Evolutionary conservation across 495 filamentous ascomycete genomes (phyloP), one percentile per base, ranked within the genome.

Genomic region (Viridothelium virens): DNA sequence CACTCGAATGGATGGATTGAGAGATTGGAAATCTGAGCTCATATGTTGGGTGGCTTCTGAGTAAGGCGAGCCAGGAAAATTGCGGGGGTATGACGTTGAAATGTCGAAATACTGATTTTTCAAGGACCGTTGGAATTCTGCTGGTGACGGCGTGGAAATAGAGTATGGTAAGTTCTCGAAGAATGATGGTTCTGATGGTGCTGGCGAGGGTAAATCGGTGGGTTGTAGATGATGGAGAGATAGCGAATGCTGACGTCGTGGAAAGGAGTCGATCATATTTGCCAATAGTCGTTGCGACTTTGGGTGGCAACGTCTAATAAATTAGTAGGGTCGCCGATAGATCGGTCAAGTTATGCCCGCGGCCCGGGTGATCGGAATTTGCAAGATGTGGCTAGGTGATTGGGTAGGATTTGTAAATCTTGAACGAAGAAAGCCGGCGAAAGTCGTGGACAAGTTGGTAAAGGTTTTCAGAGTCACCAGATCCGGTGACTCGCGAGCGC

Each of bases 1-100:
- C 25, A 65, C 46, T 48, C 63, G 39, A 48, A 65, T 65, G 41
- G 63, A 7, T 6, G 63, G 63, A 36, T 65, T 65, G 38, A 47
- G 41, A 36, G 14, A 7, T 3, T 47, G 38, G 5, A 41, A 44
- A 7, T 63, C 62, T 12, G 38, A 11, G 62, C 34, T 63, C 62
- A 33, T 63, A 31, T 63, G 53, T 36, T 59, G 53, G 12, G 62
- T 38, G 34, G 44, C 6, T 11, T 63, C 62, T 34, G 62, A 41
- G 12, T 47, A 47, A 9, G 38, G 14, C 7, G 62, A 25, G 14
- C 44, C 44, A 18, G 44, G n/a, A n/a, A 63, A 63, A 31, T 63
- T 31, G 5, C 2, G 1, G 62, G 62, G 3, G 38, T 44, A 44
- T 6, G 36, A 33, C 14, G 7, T 33, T 11, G 38, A 34, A 18